Conservation (phyloP, 208 protist genomes). For the Crithidia thermophila region DNA sequence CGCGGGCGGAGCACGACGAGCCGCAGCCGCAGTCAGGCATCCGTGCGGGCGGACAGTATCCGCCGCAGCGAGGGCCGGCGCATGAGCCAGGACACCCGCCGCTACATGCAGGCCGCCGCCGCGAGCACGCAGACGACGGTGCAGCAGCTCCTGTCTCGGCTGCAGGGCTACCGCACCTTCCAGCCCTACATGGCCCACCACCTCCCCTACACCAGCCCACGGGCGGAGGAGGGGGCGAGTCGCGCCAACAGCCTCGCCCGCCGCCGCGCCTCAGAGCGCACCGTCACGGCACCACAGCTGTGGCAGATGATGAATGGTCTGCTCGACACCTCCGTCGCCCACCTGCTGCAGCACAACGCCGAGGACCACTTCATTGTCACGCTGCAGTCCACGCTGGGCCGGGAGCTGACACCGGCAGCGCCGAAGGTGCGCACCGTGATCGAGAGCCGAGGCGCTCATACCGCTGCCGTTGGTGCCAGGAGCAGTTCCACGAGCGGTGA, state of each 20-base stretch:
- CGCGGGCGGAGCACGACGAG: not conserved
- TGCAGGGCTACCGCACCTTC: conserved; percentile 74
- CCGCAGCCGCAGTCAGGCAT: conserved; percentile 10
- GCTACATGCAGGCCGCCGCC: conserved; percentile 38
- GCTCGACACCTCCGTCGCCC: conserved; percentile 37
- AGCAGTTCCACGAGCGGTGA: too few relatives aligned
- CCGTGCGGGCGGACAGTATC: conserved; percentile 23
- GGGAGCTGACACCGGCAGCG: not conserved
- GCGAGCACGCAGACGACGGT: conserved; percentile 36
- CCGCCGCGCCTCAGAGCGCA: conserved; percentile 3
- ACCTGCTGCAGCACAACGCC: conserved; percentile 45
- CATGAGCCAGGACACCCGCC: conserved; percentile 34
- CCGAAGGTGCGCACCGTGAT: conserved; percentile 29
- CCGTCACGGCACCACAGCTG: conserved; percentile 15
- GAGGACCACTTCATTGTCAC: conserved; percentile 53
- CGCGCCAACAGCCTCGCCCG: not conserved
- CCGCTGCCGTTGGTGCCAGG: too few relatives aligned
- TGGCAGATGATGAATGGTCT: conserved; percentile 52
- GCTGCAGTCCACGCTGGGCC: conserved; percentile 28
- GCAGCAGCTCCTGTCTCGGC: conserved; percentile 46
- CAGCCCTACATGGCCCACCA: conserved; percentile 47
- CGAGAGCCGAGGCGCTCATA: too few relatives aligned
- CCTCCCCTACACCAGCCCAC: conserved; percentile 7
- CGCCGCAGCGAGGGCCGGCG: conserved; percentile 27
- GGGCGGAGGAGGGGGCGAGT: not conserved